Evolutionary conservation across 257 asterid species (phyloP).

Genomic region (Primulina eburnea): DNA sequence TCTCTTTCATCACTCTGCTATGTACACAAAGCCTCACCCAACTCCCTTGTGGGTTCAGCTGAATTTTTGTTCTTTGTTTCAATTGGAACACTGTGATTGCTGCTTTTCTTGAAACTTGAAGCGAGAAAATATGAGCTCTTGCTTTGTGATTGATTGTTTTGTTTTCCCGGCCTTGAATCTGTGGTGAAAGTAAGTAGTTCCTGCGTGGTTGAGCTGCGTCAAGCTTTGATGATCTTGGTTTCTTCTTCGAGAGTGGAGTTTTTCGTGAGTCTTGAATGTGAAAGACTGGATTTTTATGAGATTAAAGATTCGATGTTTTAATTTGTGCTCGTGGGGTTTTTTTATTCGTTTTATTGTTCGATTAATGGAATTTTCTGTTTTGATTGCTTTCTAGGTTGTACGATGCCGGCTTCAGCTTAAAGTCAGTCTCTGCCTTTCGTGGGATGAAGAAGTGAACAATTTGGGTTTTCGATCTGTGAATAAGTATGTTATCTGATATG

Average conservation of each 20-base stretch:
- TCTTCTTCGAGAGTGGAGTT: constrained; percentile 22
- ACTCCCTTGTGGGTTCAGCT: constrained; percentile 21
- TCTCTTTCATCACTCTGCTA: not conserved
- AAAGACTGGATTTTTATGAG: constrained; percentile 40
- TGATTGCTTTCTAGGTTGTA: constrained; percentile 28
- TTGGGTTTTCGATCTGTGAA: constrained; percentile 21
- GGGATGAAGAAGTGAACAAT: constrained; percentile 31
- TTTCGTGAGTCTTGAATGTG: constrained; percentile 31
- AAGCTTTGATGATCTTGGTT: constrained; percentile 25
- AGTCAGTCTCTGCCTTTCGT: constrained; percentile 6
- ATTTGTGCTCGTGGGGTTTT: constrained; percentile 26
- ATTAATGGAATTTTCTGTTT: constrained; percentile 22
- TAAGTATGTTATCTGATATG: constrained; percentile 67
- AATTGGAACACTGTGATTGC: constrained; percentile 12
- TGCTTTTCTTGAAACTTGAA: constrained; percentile 27
- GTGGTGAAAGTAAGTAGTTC: constrained; percentile 27
- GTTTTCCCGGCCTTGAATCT: constrained; percentile 18
- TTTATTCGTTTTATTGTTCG: constrained; percentile 9
- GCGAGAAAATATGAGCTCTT: constrained; percentile 26
- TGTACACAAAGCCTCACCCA: constrained; percentile 28
- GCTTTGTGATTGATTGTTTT: constrained; percentile 15
- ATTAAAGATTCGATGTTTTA: constrained; percentile 24
- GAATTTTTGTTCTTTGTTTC: not conserved
- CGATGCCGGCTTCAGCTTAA: constrained; percentile 18
- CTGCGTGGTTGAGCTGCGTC: constrained; percentile 36